These are phyloP conservation scores for Cryptococcus deneoformans DNA, from an alignment of 1,284 basidiomycete species.

Conservation along the genomic window DNA sequence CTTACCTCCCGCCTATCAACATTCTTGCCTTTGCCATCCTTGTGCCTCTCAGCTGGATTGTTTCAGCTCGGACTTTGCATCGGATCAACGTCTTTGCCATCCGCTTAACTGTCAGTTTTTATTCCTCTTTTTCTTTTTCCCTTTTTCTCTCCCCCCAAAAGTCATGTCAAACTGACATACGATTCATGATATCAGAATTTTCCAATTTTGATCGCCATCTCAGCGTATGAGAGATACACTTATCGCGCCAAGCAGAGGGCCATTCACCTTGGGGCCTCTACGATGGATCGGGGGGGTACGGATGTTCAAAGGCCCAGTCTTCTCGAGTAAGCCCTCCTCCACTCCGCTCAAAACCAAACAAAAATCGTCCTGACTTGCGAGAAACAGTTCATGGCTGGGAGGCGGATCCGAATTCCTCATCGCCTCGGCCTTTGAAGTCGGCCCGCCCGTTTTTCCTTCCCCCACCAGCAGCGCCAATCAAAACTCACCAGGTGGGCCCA, in stretches of 20 bases:
- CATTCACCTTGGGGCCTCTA: slow-evolving; percentile 24
- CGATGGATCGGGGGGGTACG: slow-evolving; percentile 14
- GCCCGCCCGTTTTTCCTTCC: slow-evolving; percentile 14
- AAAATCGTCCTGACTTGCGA: no score
- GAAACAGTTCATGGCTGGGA: slow-evolving; percentile 39
- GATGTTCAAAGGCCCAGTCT: slow-evolving; percentile 22
- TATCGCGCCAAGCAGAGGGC: slow-evolving; percentile 22
- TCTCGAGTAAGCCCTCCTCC: slow-evolving; percentile 26
- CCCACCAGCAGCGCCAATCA: background rate
- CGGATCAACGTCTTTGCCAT: slow-evolving; percentile 78
- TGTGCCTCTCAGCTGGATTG: slow-evolving; percentile 68
- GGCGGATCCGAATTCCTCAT: slow-evolving; percentile 40
- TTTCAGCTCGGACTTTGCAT: slow-evolving; percentile 71
- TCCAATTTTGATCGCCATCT: slow-evolving; percentile 73
- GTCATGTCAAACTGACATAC: background rate
- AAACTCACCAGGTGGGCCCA: slow-evolving; percentile 4
- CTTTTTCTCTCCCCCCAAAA: no score
- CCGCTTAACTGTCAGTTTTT: slow-evolving; percentile 58
- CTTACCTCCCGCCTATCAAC: slow-evolving; percentile 65
- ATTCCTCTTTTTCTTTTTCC: background rate
- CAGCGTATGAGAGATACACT: slow-evolving; percentile 68
- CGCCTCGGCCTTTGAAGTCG: slow-evolving; percentile 43
- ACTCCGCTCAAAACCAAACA: background rate
- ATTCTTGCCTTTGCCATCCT: slow-evolving; percentile 65
- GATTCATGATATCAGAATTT: slow-evolving; percentile 56